A percentile compares a stretch with the other conserved stretches of the same genome.
Evolutionary conservation across 2,329 filamentous ascomycete species (phyloP).

Genomic region (Huntiella abstrusa): DNA sequence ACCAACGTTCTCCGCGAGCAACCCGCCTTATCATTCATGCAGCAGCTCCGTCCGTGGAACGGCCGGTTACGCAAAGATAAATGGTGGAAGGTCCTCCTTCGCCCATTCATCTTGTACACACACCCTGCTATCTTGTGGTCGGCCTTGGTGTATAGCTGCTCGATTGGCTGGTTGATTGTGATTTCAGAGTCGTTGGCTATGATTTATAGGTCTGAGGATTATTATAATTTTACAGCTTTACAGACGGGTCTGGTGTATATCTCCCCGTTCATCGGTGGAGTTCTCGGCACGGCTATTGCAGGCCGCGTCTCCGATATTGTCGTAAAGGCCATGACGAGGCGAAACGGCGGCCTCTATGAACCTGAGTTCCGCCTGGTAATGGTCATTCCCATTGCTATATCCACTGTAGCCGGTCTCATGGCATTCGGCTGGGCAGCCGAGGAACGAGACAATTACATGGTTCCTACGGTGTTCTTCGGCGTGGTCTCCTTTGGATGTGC

Average conservation of each 20-base stretch:
- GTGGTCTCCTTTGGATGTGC: constrained; percentile 83
- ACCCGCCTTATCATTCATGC: constrained; percentile 49
- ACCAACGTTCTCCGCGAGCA: constrained; percentile 49
- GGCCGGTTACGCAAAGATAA: constrained; percentile 60
- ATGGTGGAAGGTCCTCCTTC: constrained; percentile 58
- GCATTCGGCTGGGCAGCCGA: constrained; percentile 89
- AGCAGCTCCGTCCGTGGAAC: constrained; percentile 59
- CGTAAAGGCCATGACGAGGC: constrained; percentile 60
- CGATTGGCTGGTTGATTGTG: constrained; percentile 81
- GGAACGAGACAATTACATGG: constrained; percentile 61
- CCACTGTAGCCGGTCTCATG: constrained; percentile 73
- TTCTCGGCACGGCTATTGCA: constrained; percentile 47
- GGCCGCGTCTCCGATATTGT: constrained; percentile 75
- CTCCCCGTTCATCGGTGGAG: constrained; percentile 71
- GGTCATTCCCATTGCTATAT: constrained; percentile 59
- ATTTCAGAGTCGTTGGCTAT: constrained; percentile 71
- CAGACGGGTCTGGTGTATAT: constrained; percentile 77
- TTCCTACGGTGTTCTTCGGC: constrained; percentile 86
- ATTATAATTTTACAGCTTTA: constrained; percentile 66
- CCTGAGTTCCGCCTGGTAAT: constrained; percentile 85
- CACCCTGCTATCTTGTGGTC: constrained; percentile 89
- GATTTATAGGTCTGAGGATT: constrained; percentile 50
- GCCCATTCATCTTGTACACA: constrained; percentile 70
- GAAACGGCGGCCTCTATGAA: constrained; percentile 87
- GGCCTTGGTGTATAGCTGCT: constrained; percentile 64